These are phyloP conservation scores for Naganishia sp. DNA, from an alignment of 1,284 basidiomycete genomes.

Conservation along the genomic window DNA sequence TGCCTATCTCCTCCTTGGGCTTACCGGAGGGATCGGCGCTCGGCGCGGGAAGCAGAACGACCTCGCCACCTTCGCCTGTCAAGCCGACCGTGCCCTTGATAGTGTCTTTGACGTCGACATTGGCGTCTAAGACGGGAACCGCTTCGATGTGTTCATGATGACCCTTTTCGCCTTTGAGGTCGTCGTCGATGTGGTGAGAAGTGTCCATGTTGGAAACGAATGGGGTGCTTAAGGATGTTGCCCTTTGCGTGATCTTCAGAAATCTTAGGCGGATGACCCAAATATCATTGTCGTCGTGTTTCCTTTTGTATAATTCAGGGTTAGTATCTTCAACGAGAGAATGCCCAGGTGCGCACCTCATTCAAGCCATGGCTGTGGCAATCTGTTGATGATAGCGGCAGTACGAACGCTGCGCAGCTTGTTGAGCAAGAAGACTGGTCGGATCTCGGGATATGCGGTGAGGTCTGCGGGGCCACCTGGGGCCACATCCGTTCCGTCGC, in stretches of 20 bases:
- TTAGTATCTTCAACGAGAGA: too few relatives aligned
- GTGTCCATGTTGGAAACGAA: constrained; percentile 3
- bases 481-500: too few relatives aligned
- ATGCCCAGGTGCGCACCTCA: background rate
- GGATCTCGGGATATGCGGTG: too few relatives aligned
- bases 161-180: constrained; percentile 12
- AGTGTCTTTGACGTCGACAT: background rate
- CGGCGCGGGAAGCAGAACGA: constrained; percentile 12
- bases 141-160: constrained; percentile 5
- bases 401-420: too few relatives aligned
- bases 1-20: background rate
- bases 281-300: too few relatives aligned
- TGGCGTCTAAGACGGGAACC: background rate
- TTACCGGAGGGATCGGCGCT: constrained; percentile 22
- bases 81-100: constrained; percentile 17
- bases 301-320: too few relatives aligned
- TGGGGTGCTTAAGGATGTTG: background rate
- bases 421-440: too few relatives aligned
- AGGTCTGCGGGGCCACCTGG: too few relatives aligned
- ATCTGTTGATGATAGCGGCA: too few relatives aligned
- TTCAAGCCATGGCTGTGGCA: background rate
- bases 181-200: constrained; percentile 7
- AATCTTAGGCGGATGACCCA: too few relatives aligned
- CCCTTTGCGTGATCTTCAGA: background rate
- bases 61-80: constrained; percentile 4